Evolutionary conservation across 2,329 filamentous ascomycete genomes (phyloP).

Genomic region (Orbilia oligospora): DNA sequence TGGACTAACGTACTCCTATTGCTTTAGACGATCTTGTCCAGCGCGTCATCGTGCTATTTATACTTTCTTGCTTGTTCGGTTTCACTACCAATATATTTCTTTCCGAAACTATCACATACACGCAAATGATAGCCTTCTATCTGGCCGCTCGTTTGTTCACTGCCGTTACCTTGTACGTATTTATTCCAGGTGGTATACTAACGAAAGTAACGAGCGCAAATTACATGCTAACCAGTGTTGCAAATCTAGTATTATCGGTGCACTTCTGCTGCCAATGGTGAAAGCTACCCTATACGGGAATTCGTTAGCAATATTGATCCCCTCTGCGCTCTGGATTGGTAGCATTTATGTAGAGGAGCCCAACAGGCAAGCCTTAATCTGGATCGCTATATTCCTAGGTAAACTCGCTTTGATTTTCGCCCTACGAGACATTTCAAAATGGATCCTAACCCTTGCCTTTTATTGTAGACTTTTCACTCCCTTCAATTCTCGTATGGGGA

Average conservation of each 20-base stretch:
- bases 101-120: constrained; percentile 73
- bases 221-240: constrained; percentile 5
- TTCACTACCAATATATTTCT: constrained; percentile 76
- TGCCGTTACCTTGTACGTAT: constrained; percentile 36
- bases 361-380: constrained; percentile 72
- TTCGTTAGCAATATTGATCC: constrained; percentile 69
- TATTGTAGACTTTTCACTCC: constrained; percentile 67
- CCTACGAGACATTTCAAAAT: background rate
- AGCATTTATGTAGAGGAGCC: constrained; percentile 74
- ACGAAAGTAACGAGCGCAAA: too few species aligned
- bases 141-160: constrained; percentile 72
- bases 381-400: constrained; percentile 73
- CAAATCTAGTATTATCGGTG: constrained; percentile 30
- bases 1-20: background rate
- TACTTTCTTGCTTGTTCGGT: constrained; percentile 75
- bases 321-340: constrained; percentile 73
- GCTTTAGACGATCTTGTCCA: constrained; percentile 73
- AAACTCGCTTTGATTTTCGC: constrained; percentile 65
- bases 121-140: constrained; percentile 75
- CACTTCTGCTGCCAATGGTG: constrained; percentile 71
- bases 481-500: constrained; percentile 63
- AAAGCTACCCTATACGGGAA: constrained; percentile 64
- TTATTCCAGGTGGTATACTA: background rate
- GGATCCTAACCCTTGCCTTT: background rate
- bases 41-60: constrained; percentile 74